Base-by-base conservation (phyloP, 2,329 filamentous ascomycete species). In the Tolypocladium paradoxum region DNA sequence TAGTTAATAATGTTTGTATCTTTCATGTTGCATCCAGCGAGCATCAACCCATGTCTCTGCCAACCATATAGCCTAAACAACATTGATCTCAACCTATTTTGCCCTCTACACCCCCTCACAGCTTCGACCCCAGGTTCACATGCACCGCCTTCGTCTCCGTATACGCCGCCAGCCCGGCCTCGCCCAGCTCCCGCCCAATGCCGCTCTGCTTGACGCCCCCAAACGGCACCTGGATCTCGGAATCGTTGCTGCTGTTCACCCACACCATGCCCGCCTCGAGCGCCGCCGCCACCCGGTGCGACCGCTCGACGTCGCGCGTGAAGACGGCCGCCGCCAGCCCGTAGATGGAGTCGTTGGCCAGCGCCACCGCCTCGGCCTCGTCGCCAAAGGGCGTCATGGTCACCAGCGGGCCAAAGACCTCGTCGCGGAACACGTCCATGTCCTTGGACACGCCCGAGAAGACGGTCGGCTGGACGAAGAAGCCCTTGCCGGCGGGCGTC, bases 281-380 rank as follows among this genome's bases (percentile, higher is more conserved):
- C 18, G 76, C 75, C 55, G 76, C 76, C 5, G 79, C 73, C 0
- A 76, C 70, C 14, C 70, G 70, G 57, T 77, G 75, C 4, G 73
- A 69, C 31, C 68, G 67, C 52, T 71, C 74, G 50, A 85, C 71
- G 60, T 84, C 76, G 53, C 77, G 71, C 0, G 77, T 85, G 59
- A 86, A 87, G 2, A 87, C 66, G 0, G 82, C 78, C 9, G 77
- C 76, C 2, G 78, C 82, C 0, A 86, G 73, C 1, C 82, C 83
- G 57, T 84, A 85, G 0, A 74, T 77, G 0, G 78, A 79, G 61
- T 83, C 66, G 45, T 76, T 76, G 18, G 74, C 74, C 53, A 74
- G 59, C 12, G 38, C 49, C 20, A 76, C 60, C 0, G 72, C 74
- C 35, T 76, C 71, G 4, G 65, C 65, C 54, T 75, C 73, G 0